Percentiles rank a stretch among this genome's conserved stretches.
These are phyloP conservation scores for Penicillium sp. DNA, from an alignment of 2,329 filamentous ascomycete genomes.

Conservation along the genomic window DNA sequence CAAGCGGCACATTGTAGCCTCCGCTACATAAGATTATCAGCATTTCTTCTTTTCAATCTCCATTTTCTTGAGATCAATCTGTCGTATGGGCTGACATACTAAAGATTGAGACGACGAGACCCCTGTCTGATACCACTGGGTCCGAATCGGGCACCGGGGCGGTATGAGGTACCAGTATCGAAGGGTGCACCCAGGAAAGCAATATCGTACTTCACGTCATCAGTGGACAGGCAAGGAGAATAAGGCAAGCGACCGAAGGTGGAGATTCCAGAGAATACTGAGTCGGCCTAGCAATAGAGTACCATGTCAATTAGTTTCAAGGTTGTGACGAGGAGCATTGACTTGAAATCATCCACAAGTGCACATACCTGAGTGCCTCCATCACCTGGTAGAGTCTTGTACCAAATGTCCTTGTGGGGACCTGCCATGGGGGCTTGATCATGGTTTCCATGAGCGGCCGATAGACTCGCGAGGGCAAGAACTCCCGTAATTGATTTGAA, in stretches of 20 bases:
- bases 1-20: conserved; percentile 80
- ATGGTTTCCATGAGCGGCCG: conserved; percentile 59
- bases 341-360: not conserved
- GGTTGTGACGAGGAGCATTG: not conserved
- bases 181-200: conserved; percentile 86
- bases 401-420: conserved; percentile 75
- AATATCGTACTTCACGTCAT: conserved; percentile 74
- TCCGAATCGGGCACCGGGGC: conserved; percentile 79
- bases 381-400: conserved; percentile 77
- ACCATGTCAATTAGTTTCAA: not conserved
- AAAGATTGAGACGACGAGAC: conserved; percentile 80
- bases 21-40: conserved; percentile 63
- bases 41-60: conserved; percentile 19
- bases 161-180: conserved; percentile 81
- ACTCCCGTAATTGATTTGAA: conserved; percentile 17
- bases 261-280: conserved; percentile 83
- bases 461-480: conserved; percentile 50
- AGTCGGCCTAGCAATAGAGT: conserved; percentile 64
- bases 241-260: conserved; percentile 81
- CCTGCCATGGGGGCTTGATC: conserved; percentile 63
- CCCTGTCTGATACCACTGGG: conserved; percentile 84
- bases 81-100: conserved; percentile 56
- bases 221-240: conserved; percentile 69
- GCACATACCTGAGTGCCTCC: conserved; percentile 76
- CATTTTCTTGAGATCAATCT: not conserved